phyloP scores from a whole-genome alignment of 1,139 yeast genomes.

The Saccharomyces hybrid region DNA sequence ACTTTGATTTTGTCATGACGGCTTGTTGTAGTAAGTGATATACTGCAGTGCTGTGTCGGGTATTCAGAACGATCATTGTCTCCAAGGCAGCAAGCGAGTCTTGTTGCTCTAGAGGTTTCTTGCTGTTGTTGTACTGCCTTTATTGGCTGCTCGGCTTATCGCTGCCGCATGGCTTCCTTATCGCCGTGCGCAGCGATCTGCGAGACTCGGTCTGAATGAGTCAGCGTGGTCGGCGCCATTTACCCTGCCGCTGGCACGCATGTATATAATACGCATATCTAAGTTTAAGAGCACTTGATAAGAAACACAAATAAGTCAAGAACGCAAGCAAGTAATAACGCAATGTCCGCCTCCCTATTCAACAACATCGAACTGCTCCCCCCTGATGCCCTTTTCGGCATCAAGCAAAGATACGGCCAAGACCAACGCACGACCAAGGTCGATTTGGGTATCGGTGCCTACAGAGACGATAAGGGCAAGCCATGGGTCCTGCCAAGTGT shows the following conservation, averaged over 20 bases:
- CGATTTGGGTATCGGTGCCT: slow-evolving; percentile 93
- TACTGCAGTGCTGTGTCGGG: too few species aligned
- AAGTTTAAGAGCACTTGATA: not conserved
- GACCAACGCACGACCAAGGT: slow-evolving; percentile 60
- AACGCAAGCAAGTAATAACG: not conserved
- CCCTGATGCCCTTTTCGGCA: slow-evolving; percentile 75
- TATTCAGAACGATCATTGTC: too few species aligned
- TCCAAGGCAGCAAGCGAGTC: too few species aligned
- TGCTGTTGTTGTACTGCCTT: too few species aligned
- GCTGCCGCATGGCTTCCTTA: not conserved
- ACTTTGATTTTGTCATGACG: too few species aligned
- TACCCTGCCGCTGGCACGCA: not conserved
- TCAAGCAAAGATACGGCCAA: slow-evolving; percentile 63
- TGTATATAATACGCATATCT: not conserved
- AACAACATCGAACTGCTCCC: slow-evolving; percentile 54
- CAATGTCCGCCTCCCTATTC: slow-evolving; percentile 27
- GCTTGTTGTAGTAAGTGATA: too few species aligned
- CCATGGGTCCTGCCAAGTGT: slow-evolving; percentile 94
- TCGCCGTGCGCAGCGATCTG: not conserved
- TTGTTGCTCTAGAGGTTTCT: too few species aligned
- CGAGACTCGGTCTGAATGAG: not conserved
- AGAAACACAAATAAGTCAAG: not conserved
- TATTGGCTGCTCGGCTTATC: not conserved
- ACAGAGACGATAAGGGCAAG: slow-evolving; percentile 85
- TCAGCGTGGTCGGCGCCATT: not conserved